Conservation (phyloP, 208 protist genomes). For the Phytomonas serpens region DNA sequence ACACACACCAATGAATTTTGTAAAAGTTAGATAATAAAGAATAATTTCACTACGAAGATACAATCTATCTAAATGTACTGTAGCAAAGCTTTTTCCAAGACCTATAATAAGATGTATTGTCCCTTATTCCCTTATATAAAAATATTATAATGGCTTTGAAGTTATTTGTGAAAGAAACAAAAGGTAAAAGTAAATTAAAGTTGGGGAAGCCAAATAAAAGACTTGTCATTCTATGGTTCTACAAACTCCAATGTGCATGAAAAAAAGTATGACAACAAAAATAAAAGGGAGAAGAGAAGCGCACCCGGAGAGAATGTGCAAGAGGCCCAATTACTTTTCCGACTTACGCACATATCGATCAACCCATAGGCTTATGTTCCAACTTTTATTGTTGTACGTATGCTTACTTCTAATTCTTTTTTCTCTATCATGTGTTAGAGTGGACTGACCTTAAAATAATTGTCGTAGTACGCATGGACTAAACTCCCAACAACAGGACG, state of each 20-base stretch:
- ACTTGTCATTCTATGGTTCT: too few relatives aligned
- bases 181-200: not conserved
- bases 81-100: not conserved
- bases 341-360: not conserved
- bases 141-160: not conserved
- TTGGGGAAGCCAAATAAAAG: not conserved
- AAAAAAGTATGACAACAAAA: not conserved
- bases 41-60: not conserved
- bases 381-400: not conserved
- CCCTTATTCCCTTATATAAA: not conserved
- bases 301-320: not conserved
- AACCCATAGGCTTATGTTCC: not conserved
- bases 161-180: not conserved
- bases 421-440: not conserved
- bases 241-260: not conserved
- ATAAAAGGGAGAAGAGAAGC: not conserved
- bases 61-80: not conserved
- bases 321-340: not conserved
- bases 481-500: not conserved
- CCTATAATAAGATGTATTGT: not conserved
- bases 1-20: not conserved
- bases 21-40: not conserved
- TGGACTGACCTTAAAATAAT: not conserved
- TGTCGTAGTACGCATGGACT: not conserved
- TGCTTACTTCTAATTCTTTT: not conserved